These are phyloP conservation scores for Ustilago hordei DNA, from an alignment of 1,284 basidiomycete species.

Conservation along the genomic window DNA sequence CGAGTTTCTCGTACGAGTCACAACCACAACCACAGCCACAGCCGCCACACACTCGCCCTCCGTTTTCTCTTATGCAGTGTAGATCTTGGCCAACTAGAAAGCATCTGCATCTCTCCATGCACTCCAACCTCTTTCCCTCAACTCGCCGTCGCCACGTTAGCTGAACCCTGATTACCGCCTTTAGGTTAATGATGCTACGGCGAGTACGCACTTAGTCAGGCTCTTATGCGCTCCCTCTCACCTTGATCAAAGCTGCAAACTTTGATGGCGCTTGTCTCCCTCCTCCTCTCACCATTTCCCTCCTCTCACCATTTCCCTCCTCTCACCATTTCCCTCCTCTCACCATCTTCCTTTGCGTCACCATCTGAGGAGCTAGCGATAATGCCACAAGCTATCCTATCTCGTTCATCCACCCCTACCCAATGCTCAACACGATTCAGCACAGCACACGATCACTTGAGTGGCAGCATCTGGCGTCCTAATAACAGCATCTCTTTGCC, in stretches of 20 bases:
- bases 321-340: neutral
- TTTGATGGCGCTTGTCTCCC: neutral
- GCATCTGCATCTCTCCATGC: slow-evolving; percentile 3
- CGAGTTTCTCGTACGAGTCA: slow-evolving; percentile 8
- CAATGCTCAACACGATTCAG: slow-evolving; percentile 9
- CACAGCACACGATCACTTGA: slow-evolving; percentile 24
- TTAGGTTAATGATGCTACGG: neutral
- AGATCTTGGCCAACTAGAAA: slow-evolving; percentile 17
- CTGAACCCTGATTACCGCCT: slow-evolving; percentile 7
- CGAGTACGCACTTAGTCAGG: slow-evolving; percentile 15
- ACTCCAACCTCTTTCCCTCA: slow-evolving; percentile 5
- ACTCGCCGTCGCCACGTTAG: neutral
- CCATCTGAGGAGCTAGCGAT: slow-evolving; percentile 8
- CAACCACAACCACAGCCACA: neutral
- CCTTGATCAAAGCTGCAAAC: neutral
- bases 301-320: neutral
- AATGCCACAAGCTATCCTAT: slow-evolving; percentile 33
- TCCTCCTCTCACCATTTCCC: neutral
- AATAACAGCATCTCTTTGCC: slow-evolving; percentile 34
- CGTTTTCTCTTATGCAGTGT: slow-evolving; percentile 14
- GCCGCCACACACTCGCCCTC: neutral
- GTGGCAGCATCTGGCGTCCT: slow-evolving; percentile 26
- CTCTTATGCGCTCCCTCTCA: slow-evolving; percentile 7
- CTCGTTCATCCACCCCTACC: neutral
- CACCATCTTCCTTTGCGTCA: neutral